Evolutionary conservation across 129 eudicot genomes (phyloP).

Genomic region (Daucus carota): DNA sequence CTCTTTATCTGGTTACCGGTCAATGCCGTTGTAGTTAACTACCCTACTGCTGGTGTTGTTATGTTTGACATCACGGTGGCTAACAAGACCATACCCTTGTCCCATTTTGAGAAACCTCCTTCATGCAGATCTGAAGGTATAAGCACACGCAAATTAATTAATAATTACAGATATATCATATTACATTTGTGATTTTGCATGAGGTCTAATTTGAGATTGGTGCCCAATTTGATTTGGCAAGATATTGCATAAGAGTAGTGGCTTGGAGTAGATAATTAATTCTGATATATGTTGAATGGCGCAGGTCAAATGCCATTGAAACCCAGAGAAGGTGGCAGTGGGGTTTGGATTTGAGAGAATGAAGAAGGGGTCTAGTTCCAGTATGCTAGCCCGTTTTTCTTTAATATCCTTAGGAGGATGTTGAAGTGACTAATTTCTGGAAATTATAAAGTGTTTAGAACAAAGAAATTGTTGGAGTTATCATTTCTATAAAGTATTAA

Average conservation of each 20-base stretch:
- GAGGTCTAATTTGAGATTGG: too few relatives aligned
- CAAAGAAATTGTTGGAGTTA: too few relatives aligned
- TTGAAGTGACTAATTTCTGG: too few relatives aligned
- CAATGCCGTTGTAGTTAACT: background rate
- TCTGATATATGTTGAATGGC: background rate
- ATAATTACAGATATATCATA: background rate
- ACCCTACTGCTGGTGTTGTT: background rate
- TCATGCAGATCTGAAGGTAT: background rate
- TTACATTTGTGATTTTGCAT: background rate
- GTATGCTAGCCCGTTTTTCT: background rate
- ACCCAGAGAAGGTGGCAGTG: background rate
- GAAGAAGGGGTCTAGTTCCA: background rate
- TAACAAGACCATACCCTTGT: background rate
- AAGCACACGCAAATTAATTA: background rate
- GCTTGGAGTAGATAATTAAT: background rate
- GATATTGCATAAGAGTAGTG: too few relatives aligned
- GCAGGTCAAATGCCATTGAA: background rate
- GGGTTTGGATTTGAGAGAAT: background rate
- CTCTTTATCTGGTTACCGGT: conserved; percentile 5
- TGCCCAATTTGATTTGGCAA: too few relatives aligned
- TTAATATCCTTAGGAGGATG: too few relatives aligned
- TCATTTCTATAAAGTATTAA: too few relatives aligned
- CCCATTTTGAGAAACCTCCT: background rate
- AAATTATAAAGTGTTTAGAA: too few relatives aligned
- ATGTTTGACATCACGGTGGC: background rate